Evolutionary conservation across 1,284 basidiomycete species (phyloP), one percentile per base, ranked within the genome.

Genomic region (Sphaerobolus stellatus): DNA sequence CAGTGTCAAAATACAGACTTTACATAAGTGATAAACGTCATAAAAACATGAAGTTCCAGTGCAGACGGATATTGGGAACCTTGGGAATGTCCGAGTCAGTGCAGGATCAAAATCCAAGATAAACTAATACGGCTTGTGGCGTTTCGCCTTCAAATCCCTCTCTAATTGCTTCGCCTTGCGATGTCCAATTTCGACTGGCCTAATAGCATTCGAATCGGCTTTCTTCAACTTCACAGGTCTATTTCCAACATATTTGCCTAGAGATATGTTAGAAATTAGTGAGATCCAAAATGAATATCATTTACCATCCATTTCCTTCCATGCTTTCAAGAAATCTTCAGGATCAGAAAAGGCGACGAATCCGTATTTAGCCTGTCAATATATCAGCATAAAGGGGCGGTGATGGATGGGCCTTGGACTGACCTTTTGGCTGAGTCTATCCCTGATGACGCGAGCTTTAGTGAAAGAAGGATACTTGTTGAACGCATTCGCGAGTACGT

Each of bases 301-400:
- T 88, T 52, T 64, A 90, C 95, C 96, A 71, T 99, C 93, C 94
- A 98, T 98, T 71, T 99, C 94, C 69, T 99, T 99, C 97, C 97
- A 99, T 6, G 97, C 97, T 64, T 85, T 94, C 56, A 99, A 71
- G 69, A 98, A 99, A 70, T 99, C 97, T 73, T 99, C 96, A 0
- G 97, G 97, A 66, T 99, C 97, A 54, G 92, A 93, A 71, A 99
- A 99, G 0, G 94, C 92, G 31, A 99, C 94, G 66, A 99, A 99
- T 1, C 94, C 97, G 66, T 90, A 99, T 70, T 94, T 97, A 0
- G 94, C 93, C 91, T 99, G 64, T 25, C 57, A 47, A 48, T 30
- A 48, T 30, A 40, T 52, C 22, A 54, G 56, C 41, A 45, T 40
- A 13, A 38, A 24, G 49, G 44, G 27, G 16, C 52, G 53, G 22